These are phyloP conservation scores for Pyrenochaeta sp. DNA, from an alignment of 2,329 filamentous ascomycete species.

Conservation along the genomic window DNA sequence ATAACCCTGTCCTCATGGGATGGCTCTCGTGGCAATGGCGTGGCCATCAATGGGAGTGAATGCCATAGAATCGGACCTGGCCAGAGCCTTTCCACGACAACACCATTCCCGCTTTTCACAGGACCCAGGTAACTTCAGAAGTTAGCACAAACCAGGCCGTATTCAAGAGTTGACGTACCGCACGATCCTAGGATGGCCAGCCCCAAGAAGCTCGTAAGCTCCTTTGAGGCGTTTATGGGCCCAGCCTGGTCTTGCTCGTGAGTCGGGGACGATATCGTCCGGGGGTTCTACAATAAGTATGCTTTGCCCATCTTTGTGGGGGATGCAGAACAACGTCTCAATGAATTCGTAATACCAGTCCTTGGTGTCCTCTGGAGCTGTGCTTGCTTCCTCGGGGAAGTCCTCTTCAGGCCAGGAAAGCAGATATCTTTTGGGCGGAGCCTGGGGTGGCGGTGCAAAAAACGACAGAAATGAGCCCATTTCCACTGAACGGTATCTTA, in stretches of 20 bases:
- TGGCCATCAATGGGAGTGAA: conserved; percentile 6
- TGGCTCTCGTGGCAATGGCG: not conserved
- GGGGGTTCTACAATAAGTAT: too few relatives aligned
- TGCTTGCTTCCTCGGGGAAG: conserved; percentile 7
- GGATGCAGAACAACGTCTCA: not conserved
- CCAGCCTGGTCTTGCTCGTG: not conserved
- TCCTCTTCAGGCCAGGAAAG: not conserved
- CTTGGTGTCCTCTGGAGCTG: not conserved
- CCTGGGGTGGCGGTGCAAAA: too few relatives aligned
- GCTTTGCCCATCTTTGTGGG: not conserved
- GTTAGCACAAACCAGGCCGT: not conserved
- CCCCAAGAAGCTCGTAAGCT: conserved; percentile 2
- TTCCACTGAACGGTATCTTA: too few relatives aligned
- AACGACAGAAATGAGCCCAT: too few relatives aligned
- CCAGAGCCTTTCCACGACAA: conserved; percentile 4
- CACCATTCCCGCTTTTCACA: not conserved
- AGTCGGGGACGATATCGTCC: not conserved
- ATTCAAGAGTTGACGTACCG: not conserved
- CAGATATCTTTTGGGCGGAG: too few relatives aligned
- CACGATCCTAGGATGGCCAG: conserved; percentile 2
- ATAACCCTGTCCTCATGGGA: conserved; percentile 6
- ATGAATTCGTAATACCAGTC: conserved; percentile 3
- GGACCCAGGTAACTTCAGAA: not conserved
- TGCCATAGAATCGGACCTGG: conserved; percentile 2
- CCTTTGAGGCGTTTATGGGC: not conserved